Evolutionary conservation across 306 rosid genomes (phyloP).

Genomic region (Senna siamea): DNA sequence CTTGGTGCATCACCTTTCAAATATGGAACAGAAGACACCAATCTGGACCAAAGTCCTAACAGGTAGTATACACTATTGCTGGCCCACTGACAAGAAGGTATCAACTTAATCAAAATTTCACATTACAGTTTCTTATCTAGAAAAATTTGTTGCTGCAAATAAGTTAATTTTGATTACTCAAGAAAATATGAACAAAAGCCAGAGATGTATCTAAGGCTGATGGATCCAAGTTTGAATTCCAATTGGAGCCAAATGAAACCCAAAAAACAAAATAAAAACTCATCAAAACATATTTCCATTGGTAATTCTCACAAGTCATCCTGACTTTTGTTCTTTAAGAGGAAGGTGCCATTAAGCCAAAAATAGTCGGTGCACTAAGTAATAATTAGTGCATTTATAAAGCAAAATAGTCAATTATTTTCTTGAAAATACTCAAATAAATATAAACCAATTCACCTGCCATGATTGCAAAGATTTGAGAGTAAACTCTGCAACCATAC

Average conservation of each 20-base stretch:
- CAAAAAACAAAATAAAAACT: background rate
- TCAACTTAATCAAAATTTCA: constrained; percentile 47
- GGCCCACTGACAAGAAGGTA: constrained; percentile 81
- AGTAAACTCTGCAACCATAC: constrained; percentile 94
- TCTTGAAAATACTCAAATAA: constrained; percentile 33
- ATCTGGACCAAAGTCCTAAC: constrained; percentile 97
- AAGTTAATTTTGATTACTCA: background rate
- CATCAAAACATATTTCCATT: constrained; percentile 14
- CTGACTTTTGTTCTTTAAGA: constrained; percentile 17
- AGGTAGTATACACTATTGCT: constrained; percentile 98
- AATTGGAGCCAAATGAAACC: background rate
- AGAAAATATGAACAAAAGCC: background rate
- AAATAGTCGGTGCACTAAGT: constrained; percentile 11
- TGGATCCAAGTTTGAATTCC: background rate
- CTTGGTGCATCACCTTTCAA: constrained; percentile 98
- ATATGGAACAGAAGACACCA: constrained; percentile 98
- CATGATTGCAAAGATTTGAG: constrained; percentile 96
- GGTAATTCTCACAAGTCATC: constrained; percentile 34
- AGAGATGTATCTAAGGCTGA: background rate
- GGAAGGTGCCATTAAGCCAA: constrained; percentile 10
- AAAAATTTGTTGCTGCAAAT: constrained; percentile 16
- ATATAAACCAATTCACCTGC: constrained; percentile 65
- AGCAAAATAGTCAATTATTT: constrained; percentile 11
- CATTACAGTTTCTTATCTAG: constrained; percentile 11
- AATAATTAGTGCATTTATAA: constrained; percentile 1